phyloP scores from a whole-genome alignment of 306 rosid species.

The Trifolium dubium region DNA sequence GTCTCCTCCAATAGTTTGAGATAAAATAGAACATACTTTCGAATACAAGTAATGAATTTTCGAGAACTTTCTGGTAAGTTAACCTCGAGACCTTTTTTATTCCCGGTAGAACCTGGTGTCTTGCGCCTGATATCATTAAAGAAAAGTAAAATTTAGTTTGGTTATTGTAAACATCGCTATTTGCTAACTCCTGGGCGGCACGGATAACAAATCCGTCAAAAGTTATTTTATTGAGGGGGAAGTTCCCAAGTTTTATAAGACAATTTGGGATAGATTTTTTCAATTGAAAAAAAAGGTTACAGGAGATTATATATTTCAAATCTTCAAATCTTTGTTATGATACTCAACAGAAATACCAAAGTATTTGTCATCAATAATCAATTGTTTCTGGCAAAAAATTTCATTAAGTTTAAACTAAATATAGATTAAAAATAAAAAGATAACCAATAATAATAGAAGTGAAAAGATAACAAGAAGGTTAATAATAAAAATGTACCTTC shows the following conservation, averaged over 20 bases:
- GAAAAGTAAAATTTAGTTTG: constrained; percentile 40
- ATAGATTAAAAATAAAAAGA: constrained; percentile 27
- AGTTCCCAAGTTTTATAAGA: constrained; percentile 30
- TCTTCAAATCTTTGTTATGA: constrained; percentile 19
- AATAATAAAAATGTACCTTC: constrained; percentile 65
- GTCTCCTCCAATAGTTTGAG: constrained; percentile 93
- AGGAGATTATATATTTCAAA: constrained; percentile 22
- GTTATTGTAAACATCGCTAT: constrained; percentile 30
- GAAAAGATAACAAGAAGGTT: neutral
- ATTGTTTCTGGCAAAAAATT: constrained; percentile 20
- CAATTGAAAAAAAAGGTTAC: constrained; percentile 9
- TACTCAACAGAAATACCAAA: constrained; percentile 11
- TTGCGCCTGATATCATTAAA: constrained; percentile 72
- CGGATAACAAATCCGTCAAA: constrained; percentile 24
- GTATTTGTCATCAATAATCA: constrained; percentile 16
- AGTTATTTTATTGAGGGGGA: constrained; percentile 21
- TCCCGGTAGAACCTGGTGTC: constrained; percentile 78
- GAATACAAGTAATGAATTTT: constrained; percentile 93
- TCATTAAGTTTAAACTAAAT: constrained; percentile 26
- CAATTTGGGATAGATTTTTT: constrained; percentile 28
- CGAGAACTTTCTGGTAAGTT: constrained; percentile 97
- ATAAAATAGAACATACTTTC: constrained; percentile 86
- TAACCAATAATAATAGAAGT: constrained; percentile 23
- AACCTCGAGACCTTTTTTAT: constrained; percentile 80
- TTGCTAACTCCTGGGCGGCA: constrained; percentile 29